Evolutionary conservation across 2,329 filamentous ascomycete species (phyloP), one percentile per base, ranked within the genome.

Genomic region (Akanthomyces uredinophilus): DNA sequence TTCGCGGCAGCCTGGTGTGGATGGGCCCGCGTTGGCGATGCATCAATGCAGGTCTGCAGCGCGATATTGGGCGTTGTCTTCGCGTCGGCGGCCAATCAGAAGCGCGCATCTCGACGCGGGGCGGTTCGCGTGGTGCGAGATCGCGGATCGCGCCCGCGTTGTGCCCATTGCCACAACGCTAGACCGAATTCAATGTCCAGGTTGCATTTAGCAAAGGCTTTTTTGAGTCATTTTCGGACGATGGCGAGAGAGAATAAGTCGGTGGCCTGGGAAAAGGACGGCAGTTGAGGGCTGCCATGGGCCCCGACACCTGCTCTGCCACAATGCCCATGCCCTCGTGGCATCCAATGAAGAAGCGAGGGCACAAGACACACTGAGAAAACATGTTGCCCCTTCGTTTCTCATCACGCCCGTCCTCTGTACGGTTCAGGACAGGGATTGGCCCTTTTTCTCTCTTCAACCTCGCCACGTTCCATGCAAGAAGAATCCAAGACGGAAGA

Each of bases 121-220:
- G 49, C 20, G 16, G 51, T 10, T 54, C 59, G 51, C 51, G 44
- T 22, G 4, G 32, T 47, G 22, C 39, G 32, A 39, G 55, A 58
- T 59, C 57, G 56, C 57, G 57, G 37, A 41, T 49, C 59, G 41
- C 50, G 51, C 50, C 50, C 49, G 49, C 44, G 27, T 47, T 60
- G 5, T 41, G 27, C 27, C 32, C 32, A 35, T 5, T 5, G 32
- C 32, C 32, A 35, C 32, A 35, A 35, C 32, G 32, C 32, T 35
- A 35, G 27, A 6, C 2, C 13, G 16, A 20, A 37, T 22, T 29
- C 32, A 52, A 22, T 22, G 6, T 14, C 52, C 52, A 51, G 14
- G 22, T 24, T 32, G 53, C 41, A 11, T 27, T n/a, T 35, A 11
- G 32, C 27, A 29, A 29, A 29, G 32, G 14, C 0, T n/a, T 16